Base-by-base conservation (phyloP, 2,329 filamentous ascomycete species). In the Paecilomyces dactylethromorphus region DNA sequence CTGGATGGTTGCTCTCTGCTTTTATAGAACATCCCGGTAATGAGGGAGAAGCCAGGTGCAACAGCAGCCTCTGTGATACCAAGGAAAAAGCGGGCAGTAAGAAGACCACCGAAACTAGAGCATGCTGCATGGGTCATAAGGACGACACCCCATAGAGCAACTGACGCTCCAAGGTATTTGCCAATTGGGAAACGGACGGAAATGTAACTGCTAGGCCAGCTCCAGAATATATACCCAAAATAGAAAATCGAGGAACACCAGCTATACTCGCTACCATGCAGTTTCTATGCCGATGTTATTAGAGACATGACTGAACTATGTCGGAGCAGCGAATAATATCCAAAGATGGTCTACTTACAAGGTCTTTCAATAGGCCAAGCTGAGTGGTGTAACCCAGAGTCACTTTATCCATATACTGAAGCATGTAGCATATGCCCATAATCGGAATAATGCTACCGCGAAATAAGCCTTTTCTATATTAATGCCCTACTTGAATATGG, bases 21-120 rank as follows among this genome's bases (percentile, higher is more conserved):
- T 13, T 68, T 70, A 63, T 76, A 77, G 62, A 72, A 73, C 65
- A 76, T 74, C 10, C 72, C 70, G 8, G 71, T 76, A 3, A 77
- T 69, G 33, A 76, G 62, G 24, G 71, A 68, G 55, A 73, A 76
- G 4, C 73, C 71, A 0, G 75, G 75, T 8, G 51, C 60, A 45
- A 65, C 60, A 4, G 60, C 58, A 10, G 64, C 64, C 39, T 66
- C 64, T 2, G 58, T 59, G 4, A 65, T 56, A 0, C 64, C 64
- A 7, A 66, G 59, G 35, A 74, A 69, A 57, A 71, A 71, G n/a
- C 72, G 15, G 32, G 39, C 45, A 4, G 18, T n/a, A 3, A 57
- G 21, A 33, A 57, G 26, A 39, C 31, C 51, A 6, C 58, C 55
- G 55, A 64, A 64, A 31, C 22, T 35, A 7, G 56, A 51, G 31